Evolutionary conservation across 768 basidiomycete genomes (phyloP), one percentile per base, ranked within the genome.

Genomic region (Flagelloscypha sp.): DNA sequence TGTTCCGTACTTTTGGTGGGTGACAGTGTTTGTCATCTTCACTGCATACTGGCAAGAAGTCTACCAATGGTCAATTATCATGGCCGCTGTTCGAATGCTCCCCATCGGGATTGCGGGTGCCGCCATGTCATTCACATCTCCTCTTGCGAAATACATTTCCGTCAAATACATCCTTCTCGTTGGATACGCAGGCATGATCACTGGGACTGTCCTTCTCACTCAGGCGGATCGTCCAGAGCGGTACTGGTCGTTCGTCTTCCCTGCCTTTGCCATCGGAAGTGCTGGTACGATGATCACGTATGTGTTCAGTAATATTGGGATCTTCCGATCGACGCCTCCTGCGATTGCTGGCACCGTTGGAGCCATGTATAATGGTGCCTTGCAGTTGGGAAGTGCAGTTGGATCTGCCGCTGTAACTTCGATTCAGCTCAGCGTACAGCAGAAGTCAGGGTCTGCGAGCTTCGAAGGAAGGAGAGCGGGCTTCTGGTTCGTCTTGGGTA

Each of bases 351-450:
- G 75, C 25, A 69, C 66, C 4, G 62, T 74, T 11, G 70, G 70
- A 13, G 75, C 74, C 11, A 66, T 77, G 25, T 72, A 73, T 57
- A 72, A 71, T 37, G 61, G 64, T 16, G 67, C 69, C 7, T 61
- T 74, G 1, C 70, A 77, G 48, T 54, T 72, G 38, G 72, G 72
- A 22, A 62, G 62, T 7, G 74, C 75, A 5, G 54, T 70, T 15
- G 72, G 70, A 13, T 53, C 70, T 21, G 68, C 75, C 10, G 59
- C 61, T 17, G 59, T 72, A 17, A 63, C 51, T 22, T 66, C 70
- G 12, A 73, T 76, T 43, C 53, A 70, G 54, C 58, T 61, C 3
- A 66, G 65, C 25, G 55, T 74, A 19, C n/a, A n/a, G n/a, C n/a
- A n/a, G n/a, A n/a, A n/a, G n/a, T n/a, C n/a, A n/a, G n/a, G n/a